Evolutionary conservation across 495 filamentous ascomycete genomes (phyloP).

Genomic region (Lentithecium fluviatile): DNA sequence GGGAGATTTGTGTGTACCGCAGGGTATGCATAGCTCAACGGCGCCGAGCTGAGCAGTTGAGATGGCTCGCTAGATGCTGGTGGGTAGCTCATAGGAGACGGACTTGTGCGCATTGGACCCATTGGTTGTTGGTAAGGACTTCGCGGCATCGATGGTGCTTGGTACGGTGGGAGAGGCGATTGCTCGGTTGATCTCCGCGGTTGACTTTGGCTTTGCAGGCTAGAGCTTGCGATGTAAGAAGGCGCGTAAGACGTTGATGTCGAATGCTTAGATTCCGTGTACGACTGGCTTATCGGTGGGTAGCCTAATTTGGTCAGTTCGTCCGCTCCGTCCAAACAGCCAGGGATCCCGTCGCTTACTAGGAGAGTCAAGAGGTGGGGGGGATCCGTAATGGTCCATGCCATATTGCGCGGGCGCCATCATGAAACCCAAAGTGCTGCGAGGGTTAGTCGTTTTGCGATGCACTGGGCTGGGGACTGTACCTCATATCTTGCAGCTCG

Average conservation of each 20-base stretch:
- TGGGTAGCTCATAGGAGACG: constrained; percentile 28
- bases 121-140: constrained; percentile 33
- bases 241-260: constrained; percentile 20
- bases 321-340: neutral
- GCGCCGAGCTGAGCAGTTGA: constrained; percentile 26
- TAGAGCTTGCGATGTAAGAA: constrained; percentile 20
- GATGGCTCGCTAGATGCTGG: constrained; percentile 23
- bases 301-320: constrained; percentile 20
- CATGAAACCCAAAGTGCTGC: constrained; percentile 34
- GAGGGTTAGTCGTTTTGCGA: constrained; percentile 1
- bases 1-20: constrained; percentile 23
- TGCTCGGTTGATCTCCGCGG: constrained; percentile 23
- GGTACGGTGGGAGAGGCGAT: constrained; percentile 24
- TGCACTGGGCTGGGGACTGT: neutral
- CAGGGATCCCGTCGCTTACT: constrained; percentile 7
- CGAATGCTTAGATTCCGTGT: constrained; percentile 12
- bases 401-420: constrained; percentile 34
- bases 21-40: constrained; percentile 26
- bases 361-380: constrained; percentile 23
- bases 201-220: constrained; percentile 16
- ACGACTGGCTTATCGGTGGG: constrained; percentile 19
- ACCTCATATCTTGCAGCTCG: constrained; percentile 38
- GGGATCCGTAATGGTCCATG: constrained; percentile 28
- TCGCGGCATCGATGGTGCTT: constrained; percentile 26
- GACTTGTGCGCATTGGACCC: constrained; percentile 32